Evolutionary conservation across 2,329 filamentous ascomycete species (phyloP).

Genomic region (Penicillium sclerotiorum): DNA sequence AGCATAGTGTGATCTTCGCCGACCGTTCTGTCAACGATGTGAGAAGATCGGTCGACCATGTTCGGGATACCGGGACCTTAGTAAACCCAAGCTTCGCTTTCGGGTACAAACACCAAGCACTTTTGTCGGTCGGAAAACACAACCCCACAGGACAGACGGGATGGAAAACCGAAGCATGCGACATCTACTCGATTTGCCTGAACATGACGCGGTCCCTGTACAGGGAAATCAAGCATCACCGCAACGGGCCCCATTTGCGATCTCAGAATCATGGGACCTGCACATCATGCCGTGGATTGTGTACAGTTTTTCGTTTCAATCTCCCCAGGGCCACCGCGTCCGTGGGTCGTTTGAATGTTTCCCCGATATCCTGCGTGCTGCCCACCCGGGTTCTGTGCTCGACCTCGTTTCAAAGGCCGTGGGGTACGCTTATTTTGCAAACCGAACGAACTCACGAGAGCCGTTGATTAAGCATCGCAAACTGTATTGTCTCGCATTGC

Average conservation of each 20-base stretch:
- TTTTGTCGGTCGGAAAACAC: not conserved
- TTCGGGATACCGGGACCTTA: not conserved
- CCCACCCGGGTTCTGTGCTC: not conserved
- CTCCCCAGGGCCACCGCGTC: not conserved
- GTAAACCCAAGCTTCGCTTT: not conserved
- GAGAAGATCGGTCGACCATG: not conserved
- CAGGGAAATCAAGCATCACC: too few relatives aligned
- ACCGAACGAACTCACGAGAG: not conserved
- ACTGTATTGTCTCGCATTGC: not conserved
- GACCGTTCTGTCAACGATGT: not conserved
- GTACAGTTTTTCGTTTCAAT: not conserved
- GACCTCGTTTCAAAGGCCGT: not conserved
- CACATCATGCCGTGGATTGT: not conserved
- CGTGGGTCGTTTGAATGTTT: not conserved
- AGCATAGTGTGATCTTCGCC: not conserved
- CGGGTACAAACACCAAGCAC: not conserved
- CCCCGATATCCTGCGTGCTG: not conserved
- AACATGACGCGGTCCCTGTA: too few relatives aligned
- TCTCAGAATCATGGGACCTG: not conserved
- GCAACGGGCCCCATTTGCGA: not conserved
- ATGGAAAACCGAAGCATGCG: too few relatives aligned
- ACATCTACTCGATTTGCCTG: too few relatives aligned
- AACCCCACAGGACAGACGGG: too few relatives aligned
- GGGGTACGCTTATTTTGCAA: not conserved
- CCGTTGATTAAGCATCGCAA: not conserved